Conservation (phyloP, 2,329 filamentous ascomycete species). For the Fonsecaea nubica region DNA sequence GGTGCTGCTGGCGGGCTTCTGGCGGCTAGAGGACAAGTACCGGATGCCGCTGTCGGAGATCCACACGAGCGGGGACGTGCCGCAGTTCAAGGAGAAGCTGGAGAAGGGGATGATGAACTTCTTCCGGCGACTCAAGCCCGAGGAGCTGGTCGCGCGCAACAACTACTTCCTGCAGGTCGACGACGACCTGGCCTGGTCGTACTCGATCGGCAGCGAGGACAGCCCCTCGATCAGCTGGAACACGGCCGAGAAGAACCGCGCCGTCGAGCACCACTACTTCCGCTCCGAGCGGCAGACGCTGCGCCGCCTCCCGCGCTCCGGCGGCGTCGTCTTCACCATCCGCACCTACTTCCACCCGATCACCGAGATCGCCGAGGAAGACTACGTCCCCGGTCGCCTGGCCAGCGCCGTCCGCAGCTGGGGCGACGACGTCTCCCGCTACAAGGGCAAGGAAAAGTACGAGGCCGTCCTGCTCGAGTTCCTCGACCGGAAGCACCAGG, state of each 20-base stretch:
- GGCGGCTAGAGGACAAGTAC: conserved; percentile 80
- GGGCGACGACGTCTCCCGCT: conserved; percentile 76
- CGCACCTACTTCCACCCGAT: conserved; percentile 79
- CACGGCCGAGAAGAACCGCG: conserved; percentile 75
- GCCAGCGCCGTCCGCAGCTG: conserved; percentile 81
- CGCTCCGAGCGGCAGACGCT: conserved; percentile 77
- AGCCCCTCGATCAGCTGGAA: conserved; percentile 70
- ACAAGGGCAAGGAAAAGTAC: conserved; percentile 81
- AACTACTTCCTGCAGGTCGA: conserved; percentile 92
- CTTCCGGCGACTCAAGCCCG: conserved; percentile 73
- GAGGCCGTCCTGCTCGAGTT: conserved; percentile 75
- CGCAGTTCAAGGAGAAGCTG: conserved; percentile 72
- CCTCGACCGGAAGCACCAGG: conserved; percentile 74
- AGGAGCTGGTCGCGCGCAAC: conserved; percentile 71
- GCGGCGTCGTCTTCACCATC: conserved; percentile 74
- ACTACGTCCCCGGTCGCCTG: conserved; percentile 77
- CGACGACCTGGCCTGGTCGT: conserved; percentile 75
- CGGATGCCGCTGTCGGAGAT: conserved; percentile 81
- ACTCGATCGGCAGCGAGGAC: conserved; percentile 78
- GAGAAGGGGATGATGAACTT: conserved; percentile 82
- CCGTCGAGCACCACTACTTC: conserved; percentile 76
- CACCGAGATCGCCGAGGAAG: conserved; percentile 70
- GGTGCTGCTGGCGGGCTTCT: conserved; percentile 80
- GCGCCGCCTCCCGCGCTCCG: conserved; percentile 64
- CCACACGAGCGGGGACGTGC: conserved; percentile 78